phyloP scores from a whole-genome alignment of 2,329 filamentous ascomycete species.

The Fusarium chlamydosporum region DNA sequence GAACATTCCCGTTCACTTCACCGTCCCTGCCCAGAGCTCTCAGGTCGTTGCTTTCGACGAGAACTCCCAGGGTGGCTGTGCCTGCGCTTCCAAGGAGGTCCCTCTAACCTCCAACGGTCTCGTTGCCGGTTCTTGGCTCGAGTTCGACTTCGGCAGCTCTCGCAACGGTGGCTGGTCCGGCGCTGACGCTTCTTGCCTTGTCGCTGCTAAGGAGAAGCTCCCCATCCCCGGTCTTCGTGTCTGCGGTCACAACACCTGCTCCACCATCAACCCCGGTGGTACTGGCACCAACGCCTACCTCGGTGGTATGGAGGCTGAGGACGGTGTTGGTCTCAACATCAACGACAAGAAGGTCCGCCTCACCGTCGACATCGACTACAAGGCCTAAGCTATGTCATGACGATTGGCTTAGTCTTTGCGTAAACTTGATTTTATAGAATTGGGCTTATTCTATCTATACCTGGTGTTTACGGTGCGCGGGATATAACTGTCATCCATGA shows the following conservation, averaged over 20 bases:
- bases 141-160: conserved; percentile 64
- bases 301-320: conserved; percentile 55
- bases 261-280: conserved; percentile 57
- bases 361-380: conserved; percentile 54
- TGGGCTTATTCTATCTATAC: conserved; percentile 44
- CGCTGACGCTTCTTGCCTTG: conserved; percentile 65
- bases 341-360: conserved; percentile 50
- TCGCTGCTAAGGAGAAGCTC: conserved; percentile 52
- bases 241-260: conserved; percentile 59
- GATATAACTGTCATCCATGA: conserved; percentile 32
- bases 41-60: conserved; percentile 62
- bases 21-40: conserved; percentile 55
- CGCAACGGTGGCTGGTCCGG: conserved; percentile 66
- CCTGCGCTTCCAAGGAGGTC: conserved; percentile 57
- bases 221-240: conserved; percentile 57
- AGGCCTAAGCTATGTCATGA: conserved; percentile 12
- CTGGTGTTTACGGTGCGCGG: conserved; percentile 47
- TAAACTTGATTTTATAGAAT: conserved; percentile 44
- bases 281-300: conserved; percentile 58
- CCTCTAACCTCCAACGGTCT: conserved; percentile 58
- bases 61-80: conserved; percentile 65
- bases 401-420: conserved; percentile 3
- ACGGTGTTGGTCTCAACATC: conserved; percentile 61
- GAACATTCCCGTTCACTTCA: conserved; percentile 59
- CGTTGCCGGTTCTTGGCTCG: conserved; percentile 63